Evolutionary conservation across 495 filamentous ascomycete genomes (phyloP).

Genomic region (Daldinia caldariorum): DNA sequence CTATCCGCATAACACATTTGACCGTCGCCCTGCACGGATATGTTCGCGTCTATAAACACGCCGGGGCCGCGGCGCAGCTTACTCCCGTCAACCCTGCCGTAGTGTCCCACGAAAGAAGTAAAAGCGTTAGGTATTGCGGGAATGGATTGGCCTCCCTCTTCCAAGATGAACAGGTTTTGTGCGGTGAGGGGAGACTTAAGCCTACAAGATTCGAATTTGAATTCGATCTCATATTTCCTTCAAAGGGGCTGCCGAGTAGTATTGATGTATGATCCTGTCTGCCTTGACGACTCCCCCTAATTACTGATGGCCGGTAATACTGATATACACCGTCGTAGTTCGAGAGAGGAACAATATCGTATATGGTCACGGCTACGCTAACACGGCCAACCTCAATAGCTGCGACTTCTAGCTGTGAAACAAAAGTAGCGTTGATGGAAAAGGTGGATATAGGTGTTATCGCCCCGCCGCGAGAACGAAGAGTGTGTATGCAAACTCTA

Average conservation of each 20-base stretch:
- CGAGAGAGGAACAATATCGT: constrained; percentile 91
- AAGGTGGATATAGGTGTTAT: constrained; percentile 68
- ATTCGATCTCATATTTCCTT: constrained; percentile 83
- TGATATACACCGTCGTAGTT: constrained; percentile 68
- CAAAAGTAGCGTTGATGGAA: constrained; percentile 81
- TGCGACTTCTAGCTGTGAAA: constrained; percentile 78
- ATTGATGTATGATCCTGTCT: constrained; percentile 76
- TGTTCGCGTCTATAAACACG: constrained; percentile 86
- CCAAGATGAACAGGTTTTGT: constrained; percentile 88
- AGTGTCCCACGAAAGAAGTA: constrained; percentile 53
- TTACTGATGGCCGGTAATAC: constrained; percentile 9
- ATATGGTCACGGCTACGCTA: constrained; percentile 86
- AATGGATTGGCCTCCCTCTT: constrained; percentile 89
- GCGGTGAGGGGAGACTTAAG: constrained; percentile 87
- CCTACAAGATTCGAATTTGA: constrained; percentile 90
- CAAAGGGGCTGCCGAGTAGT: constrained; percentile 86
- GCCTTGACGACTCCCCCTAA: neutral
- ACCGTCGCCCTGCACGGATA: constrained; percentile 87
- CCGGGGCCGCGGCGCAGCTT: constrained; percentile 70
- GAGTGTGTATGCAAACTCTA: constrained; percentile 83
- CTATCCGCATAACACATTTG: constrained; percentile 88
- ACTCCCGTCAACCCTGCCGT: constrained; percentile 56
- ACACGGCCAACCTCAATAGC: constrained; percentile 90
- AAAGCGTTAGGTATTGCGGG: constrained; percentile 73
- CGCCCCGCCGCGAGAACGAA: constrained; percentile 68